Conservation (phyloP, 2,329 filamentous ascomycete species). For the Periconia sp. region DNA sequence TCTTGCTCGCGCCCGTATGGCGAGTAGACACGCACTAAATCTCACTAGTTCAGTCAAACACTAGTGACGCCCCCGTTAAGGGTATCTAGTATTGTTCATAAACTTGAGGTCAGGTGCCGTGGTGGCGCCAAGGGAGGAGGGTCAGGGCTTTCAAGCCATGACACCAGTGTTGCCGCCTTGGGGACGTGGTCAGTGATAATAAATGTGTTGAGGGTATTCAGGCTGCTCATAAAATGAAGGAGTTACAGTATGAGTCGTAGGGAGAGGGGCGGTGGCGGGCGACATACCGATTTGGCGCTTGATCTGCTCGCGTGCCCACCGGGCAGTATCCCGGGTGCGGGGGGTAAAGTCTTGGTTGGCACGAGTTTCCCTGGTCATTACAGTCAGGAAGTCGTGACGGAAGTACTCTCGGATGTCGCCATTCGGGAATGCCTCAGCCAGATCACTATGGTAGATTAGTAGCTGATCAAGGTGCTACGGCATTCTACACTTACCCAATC, state of each 20-base stretch:
- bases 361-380: conserved; percentile 90
- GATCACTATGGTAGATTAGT: conserved; percentile 69
- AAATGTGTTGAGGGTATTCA: conserved; percentile 19
- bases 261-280: conserved; percentile 3
- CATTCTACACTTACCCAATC: conserved; percentile 70
- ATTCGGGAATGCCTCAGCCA: conserved; percentile 90
- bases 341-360: conserved; percentile 83
- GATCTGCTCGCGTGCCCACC: conserved; percentile 97
- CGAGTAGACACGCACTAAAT: conserved; percentile 2
- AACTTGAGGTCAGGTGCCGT: conserved; percentile 16
- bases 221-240: conserved; percentile 12
- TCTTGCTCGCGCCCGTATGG: background rate
- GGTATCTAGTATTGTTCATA: conserved; percentile 22
- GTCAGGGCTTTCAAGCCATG: conserved; percentile 39
- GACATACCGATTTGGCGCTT: conserved; percentile 76
- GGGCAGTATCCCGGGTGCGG: conserved; percentile 90
- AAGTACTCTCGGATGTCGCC: conserved; percentile 85
- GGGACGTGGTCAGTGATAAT: conserved; percentile 27
- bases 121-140: conserved; percentile 11
- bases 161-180: conserved; percentile 43
- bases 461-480: conserved; percentile 10
- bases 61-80: conserved; percentile 11
- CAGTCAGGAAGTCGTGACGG: conserved; percentile 87
- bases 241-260: conserved; percentile 1
- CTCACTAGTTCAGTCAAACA: conserved; percentile 22